These are phyloP conservation scores for Phlyctochytrium arcticum DNA, from an alignment of 192 early-diverging fungal genomes.

Conservation along the genomic window DNA sequence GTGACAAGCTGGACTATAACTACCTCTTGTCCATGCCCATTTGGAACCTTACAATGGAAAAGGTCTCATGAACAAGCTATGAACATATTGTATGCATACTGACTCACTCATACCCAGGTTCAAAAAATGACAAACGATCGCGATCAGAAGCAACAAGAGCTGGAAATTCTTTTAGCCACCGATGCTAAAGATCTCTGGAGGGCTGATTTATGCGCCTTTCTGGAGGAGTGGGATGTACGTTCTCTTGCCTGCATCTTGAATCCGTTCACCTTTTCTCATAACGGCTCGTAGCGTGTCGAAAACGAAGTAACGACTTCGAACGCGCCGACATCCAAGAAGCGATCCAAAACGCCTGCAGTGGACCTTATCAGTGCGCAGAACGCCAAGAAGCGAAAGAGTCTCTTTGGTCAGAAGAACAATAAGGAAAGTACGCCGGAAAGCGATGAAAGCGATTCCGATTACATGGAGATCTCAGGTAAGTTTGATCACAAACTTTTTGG, in stretches of 20 bases:
- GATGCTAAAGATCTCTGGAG: slow-evolving; percentile 77
- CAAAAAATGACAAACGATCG: slow-evolving; percentile 14
- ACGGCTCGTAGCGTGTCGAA: not conserved
- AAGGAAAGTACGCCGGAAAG: not conserved
- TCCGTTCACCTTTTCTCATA: not conserved
- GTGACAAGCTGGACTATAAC: slow-evolving; percentile 49
- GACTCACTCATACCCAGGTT: no score
- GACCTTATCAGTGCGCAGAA: not conserved
- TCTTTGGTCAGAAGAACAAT: not conserved
- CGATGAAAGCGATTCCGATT: not conserved
- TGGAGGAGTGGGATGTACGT: slow-evolving; percentile 65
- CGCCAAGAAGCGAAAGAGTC: not conserved
- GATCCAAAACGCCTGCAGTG: not conserved
- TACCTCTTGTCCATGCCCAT: slow-evolving; percentile 82
- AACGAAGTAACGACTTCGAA: not conserved
- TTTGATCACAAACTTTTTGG: not conserved
- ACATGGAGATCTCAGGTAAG: not conserved
- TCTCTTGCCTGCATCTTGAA: not conserved
- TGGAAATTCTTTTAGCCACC: slow-evolving; percentile 16
- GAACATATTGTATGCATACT: not conserved
- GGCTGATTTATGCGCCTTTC: slow-evolving; percentile 71
- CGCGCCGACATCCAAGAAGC: not conserved
- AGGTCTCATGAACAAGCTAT: slow-evolving; percentile 33
- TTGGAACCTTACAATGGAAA: slow-evolving; percentile 77
- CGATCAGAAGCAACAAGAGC: slow-evolving; percentile 10